phyloP scores from a whole-genome alignment of 1,139 yeast genomes.

The Spencermartinsiella ligniputridi region DNA sequence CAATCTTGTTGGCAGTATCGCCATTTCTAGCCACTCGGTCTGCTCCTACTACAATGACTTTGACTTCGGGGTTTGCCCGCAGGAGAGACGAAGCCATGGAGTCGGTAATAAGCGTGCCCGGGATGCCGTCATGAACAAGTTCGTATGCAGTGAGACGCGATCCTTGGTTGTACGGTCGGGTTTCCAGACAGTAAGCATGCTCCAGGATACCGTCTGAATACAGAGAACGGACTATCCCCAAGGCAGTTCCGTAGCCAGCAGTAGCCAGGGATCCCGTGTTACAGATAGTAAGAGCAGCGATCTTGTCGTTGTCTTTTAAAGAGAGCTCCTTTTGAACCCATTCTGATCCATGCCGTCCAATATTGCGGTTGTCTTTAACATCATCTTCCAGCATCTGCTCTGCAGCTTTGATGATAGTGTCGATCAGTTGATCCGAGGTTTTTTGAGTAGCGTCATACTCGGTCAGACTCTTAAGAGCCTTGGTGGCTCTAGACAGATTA shows the following conservation, averaged over 20 bases:
- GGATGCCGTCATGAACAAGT: constrained; percentile 76
- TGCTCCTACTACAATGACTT: constrained; percentile 95
- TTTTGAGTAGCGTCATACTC: background rate
- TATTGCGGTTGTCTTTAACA: constrained; percentile 63
- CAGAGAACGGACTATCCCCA: constrained; percentile 81
- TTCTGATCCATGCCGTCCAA: constrained; percentile 79
- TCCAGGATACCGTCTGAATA: constrained; percentile 42
- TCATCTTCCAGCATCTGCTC: constrained; percentile 67
- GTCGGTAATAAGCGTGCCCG: constrained; percentile 84
- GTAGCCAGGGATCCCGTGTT: constrained; percentile 76
- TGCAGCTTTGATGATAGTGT: constrained; percentile 47
- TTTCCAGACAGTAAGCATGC: constrained; percentile 84
- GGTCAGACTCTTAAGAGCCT: constrained; percentile 43
- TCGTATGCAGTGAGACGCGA: constrained; percentile 91
- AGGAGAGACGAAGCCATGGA: constrained; percentile 85
- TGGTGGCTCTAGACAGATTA: constrained; percentile 75
- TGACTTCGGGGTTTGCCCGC: constrained; percentile 49
- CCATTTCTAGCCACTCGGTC: constrained; percentile 86
- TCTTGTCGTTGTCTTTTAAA: constrained; percentile 26
- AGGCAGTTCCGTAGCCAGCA: constrained; percentile 95
- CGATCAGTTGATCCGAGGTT: constrained; percentile 35
- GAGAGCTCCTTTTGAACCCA: constrained; percentile 45
- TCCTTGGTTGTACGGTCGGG: constrained; percentile 96
- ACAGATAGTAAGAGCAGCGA: constrained; percentile 75
- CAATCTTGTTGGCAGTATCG: constrained; percentile 94